Evolutionary conservation across 2,329 filamentous ascomycete genomes (phyloP), one percentile per base, ranked within the genome.

Genomic region (Pseudocercospora pini-densiflorae): DNA sequence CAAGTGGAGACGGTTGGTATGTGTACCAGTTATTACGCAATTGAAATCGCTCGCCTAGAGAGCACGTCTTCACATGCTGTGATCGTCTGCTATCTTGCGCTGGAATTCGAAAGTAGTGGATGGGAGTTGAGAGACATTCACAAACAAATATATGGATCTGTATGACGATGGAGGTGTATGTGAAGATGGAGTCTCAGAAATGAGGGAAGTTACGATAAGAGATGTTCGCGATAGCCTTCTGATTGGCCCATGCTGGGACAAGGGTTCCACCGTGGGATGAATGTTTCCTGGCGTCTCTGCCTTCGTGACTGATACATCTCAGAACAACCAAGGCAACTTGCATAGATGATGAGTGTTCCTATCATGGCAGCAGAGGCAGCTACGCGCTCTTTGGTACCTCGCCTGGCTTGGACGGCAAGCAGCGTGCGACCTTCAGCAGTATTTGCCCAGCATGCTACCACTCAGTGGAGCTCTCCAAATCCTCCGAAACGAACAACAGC

Each of bases 351-450:
- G 65, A 67, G 61, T 23, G 61, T 54, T 4, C 58, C 57, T 16
- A 21, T 59, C 27, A 55, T 66, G 21, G 54, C 62, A n/a, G 70
- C 72, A 57, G 72, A 73, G 24, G 72, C 73, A 47, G 74, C 80
- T 62, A 77, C 79, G 62, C 79, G 79, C 55, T 77, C 80, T 43
- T 70, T 81, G n/a, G 62, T 80, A 2, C 79, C 79, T 5, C 77
- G 73, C 53, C 71, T 78, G 24, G 77, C 78, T 43, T 79, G 77
- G 77, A 74, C 75, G 19, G 59, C 73, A 10, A 75, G 73, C 60
- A 67, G 71, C 16, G 62, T 76, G 14, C 71, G 72, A 23, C 76
- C 75, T 27, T 45, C 59, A 24, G 62, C 64, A 36, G 55, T 71
- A 54, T 51, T 69, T 49, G 58, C 65, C 31, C 68, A 68, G 12